Conservation (phyloP, 306 rosid genomes). For the Trifolium fragiferum region DNA sequence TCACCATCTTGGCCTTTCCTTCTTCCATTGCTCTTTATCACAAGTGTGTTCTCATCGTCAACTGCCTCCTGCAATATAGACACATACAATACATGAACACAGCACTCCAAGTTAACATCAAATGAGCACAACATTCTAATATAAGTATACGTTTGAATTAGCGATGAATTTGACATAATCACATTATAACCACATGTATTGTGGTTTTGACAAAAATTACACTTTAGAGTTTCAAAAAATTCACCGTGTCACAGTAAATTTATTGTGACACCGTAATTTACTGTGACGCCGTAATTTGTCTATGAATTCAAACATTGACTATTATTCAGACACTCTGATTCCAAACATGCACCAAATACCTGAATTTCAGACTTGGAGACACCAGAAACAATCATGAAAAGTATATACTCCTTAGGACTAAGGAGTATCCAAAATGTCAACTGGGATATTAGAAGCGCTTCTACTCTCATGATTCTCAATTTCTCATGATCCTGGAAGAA, state of each 20-base stretch:
- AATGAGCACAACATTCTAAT: too few species aligned
- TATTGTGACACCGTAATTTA: too few species aligned
- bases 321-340: too few species aligned
- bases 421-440: conserved; percentile 67
- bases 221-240: too few species aligned
- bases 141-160: too few species aligned
- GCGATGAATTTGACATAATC: too few species aligned
- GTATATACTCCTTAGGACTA: conserved; percentile 55
- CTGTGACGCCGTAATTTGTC: too few species aligned
- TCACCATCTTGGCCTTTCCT: conserved; percentile 65
- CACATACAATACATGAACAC: neutral
- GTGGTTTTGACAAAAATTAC: too few species aligned
- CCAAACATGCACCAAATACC: conserved; percentile 37
- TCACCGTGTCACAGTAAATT: too few species aligned
- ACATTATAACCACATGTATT: too few species aligned
- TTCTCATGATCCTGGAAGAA: conserved; percentile 34
- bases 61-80: conserved; percentile 45
- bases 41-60: conserved; percentile 65
- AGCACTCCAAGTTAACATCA: neutral
- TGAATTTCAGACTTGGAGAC: conserved; percentile 72
- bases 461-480: too few species aligned
- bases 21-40: conserved; percentile 60
- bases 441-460: conserved; percentile 49
- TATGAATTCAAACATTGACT: too few species aligned
- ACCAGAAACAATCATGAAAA: conserved; percentile 74